Evolutionary conservation across 106 monocot species (phyloP), one percentile per base, ranked within the genome.

Genomic region (Dactylorhiza incarnata): DNA sequence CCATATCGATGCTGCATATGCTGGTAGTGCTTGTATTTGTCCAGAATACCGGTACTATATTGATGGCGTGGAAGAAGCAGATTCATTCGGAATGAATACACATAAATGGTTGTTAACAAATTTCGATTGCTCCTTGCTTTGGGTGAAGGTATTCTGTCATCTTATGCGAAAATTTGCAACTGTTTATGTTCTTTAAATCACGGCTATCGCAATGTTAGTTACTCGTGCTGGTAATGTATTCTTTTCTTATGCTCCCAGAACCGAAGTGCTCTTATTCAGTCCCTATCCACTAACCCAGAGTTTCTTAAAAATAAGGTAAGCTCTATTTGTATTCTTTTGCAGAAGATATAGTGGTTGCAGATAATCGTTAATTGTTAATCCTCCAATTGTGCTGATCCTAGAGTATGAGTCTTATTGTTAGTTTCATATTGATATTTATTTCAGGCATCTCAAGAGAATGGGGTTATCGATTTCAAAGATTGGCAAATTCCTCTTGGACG

Each of bases 101-200:
- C 95, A 96, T 77, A 96, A 96, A 81, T 93, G 92, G 95, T 82
- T 96, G 13, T 88, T 96, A 74, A 93, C 95, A 48, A 96, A 88
- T 73, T 90, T 96, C 77, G 95, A 96, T 82, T 96, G 95, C 75
- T 96, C 90, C 2, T 53, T 82, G 74, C 85, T 96, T 9, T 96
- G 95, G 95, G 88, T 96, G n/a, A 90, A 90, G 92, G 93, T 93
- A 84, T 66, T 37, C 14, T 62, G 54, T 50, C 75, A 48, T 45
- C 78, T 58, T 24, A 74, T 53, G 74, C 3, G 6, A 23, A 65
- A 65, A 65, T 65, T 23, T 65, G 65, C 16, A 65, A 23, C 0
- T 65, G 24, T 24, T 52, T 52, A 2, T 10, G 51, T 5, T 19
- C 65, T 26, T 19, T 65, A 2, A 65, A 65, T 65, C 12, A 66